Percentiles rank a stretch among this genome's conserved stretches.
phyloP scores from a whole-genome alignment of 225 moss, liverwort and hornwort species.

The Lunularia cruciata region DNA sequence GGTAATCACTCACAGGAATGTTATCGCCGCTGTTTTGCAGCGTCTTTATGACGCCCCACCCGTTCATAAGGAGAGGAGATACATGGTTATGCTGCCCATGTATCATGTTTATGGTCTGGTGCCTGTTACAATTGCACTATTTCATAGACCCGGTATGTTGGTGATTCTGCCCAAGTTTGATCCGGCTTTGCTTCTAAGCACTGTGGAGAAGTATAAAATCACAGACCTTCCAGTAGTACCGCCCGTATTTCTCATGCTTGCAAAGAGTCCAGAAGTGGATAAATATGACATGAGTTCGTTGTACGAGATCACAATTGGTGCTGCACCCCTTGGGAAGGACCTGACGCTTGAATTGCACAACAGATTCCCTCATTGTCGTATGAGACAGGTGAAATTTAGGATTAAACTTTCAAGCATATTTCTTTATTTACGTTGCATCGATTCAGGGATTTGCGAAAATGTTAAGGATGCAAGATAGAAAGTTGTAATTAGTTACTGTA shows the following conservation, averaged over 20 bases:
- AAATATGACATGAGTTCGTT: constrained; percentile 49
- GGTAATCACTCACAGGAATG: constrained; percentile 37
- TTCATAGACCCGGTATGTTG: constrained; percentile 29
- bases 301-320: constrained; percentile 40
- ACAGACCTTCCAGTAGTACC: constrained; percentile 49
- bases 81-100: constrained; percentile 42
- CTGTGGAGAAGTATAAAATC: constrained; percentile 45
- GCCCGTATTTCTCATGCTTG: constrained; percentile 42
- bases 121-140: constrained; percentile 31
- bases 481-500: too few relatives aligned
- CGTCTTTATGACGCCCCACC: constrained; percentile 19
- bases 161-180: constrained; percentile 47
- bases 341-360: constrained; percentile 31
- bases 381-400: constrained; percentile 37
- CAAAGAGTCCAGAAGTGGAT: constrained; percentile 31
- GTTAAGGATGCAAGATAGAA: too few relatives aligned
- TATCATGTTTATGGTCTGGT: constrained; percentile 52
- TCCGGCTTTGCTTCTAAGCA: constrained; percentile 17
- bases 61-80: constrained; percentile 24
- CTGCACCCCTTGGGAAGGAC: constrained; percentile 48
- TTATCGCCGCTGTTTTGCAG: constrained; percentile 31
- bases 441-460: too few relatives aligned
- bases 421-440: too few relatives aligned
- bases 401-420: too few relatives aligned
- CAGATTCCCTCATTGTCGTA: constrained; percentile 31